Base-by-base conservation (phyloP, 108 stramenopile genomes). In the Discostella stelligeroides region DNA sequence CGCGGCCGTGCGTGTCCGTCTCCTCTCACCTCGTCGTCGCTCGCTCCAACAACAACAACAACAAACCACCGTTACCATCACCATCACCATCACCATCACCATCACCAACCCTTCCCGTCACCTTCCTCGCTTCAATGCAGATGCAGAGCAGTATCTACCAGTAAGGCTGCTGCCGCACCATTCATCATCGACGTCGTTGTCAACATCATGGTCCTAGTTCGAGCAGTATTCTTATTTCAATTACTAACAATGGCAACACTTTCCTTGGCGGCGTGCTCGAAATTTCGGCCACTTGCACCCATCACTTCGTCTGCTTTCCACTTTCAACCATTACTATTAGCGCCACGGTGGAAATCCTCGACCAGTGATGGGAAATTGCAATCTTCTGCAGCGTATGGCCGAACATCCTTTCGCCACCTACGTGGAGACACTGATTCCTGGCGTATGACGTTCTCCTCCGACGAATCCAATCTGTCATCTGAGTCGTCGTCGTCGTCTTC, bases 351-450 rank as follows among this genome's bases (percentile, higher is more conserved):
- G 53, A 15, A 8, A 58, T 40, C 37, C 7, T 58, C 34, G n/a
- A 14, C 0, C 2, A n/a, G 28, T 3, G 11, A 15, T 39, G 8
- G 3, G 39, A 27, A 37, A 58, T 58, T 53, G 53, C 54, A 28
- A 39, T 55, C 48, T 14, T 58, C 68, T 23, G 59, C 70, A 15
- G 70, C 60, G 8, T 70, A 51, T 29, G 70, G 70, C n/a, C 59
- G 60, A 61, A 59, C 70, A 20, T 53, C 60, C 12, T 70, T 70
- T 38, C 59, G 70, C 7, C 49, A 53, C 47, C 21, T 61, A 29
- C 60, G 37, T 15, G 70, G 70, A 1, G 70, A 70, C 47, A 15
- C 60, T 24, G 68, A 60, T 17, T 70, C 70, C 7, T 70, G 70
- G 59, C 46, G 70, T 17, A 51, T 61, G 38, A 61, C 48, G 20